A percentile compares a stretch with the other conserved stretches of the same genome.
Conservation (phyloP, 495 filamentous ascomycete species). For the Extremus antarcticus region DNA sequence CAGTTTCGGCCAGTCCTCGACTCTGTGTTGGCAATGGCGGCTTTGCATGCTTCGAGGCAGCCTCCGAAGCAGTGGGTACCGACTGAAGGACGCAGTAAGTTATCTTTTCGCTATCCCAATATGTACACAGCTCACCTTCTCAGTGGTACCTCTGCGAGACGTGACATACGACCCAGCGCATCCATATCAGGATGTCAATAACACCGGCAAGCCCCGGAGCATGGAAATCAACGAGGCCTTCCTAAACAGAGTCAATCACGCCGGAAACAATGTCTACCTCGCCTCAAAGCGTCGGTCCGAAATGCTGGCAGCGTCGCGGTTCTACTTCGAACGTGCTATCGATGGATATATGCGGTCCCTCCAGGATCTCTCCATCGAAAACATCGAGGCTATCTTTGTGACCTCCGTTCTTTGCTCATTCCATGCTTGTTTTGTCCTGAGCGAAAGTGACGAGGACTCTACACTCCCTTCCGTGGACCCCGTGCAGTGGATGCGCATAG, state of each 20-base stretch:
- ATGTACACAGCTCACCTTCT: too few species aligned
- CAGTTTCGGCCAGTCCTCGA: conserved; percentile 4
- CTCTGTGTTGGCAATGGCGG: conserved; percentile 2
- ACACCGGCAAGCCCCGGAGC: neutral
- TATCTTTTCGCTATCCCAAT: too few species aligned
- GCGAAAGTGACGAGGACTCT: conserved; percentile 2
- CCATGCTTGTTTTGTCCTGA: conserved; percentile 2
- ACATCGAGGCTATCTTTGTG: conserved; percentile 6
- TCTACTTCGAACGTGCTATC: conserved; percentile 11
- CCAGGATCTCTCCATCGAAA: neutral
- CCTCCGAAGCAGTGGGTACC: neutral
- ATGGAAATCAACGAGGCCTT: neutral
- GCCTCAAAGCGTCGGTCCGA: neutral
- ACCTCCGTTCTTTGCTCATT: conserved; percentile 2
- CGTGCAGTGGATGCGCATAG: neutral
- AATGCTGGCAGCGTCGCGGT: conserved; percentile 1
- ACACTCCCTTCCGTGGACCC: neutral
- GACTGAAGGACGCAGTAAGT: neutral
- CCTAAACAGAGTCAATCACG: neutral
- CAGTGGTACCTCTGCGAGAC: neutral
- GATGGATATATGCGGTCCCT: conserved; percentile 5
- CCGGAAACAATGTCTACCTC: neutral
- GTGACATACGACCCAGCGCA: neutral
- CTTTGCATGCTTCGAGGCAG: conserved; percentile 1
- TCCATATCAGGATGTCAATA: neutral